These are phyloP conservation scores for Botryosphaeria agaves DNA, from an alignment of 2,329 filamentous ascomycete species.

Conservation along the genomic window DNA sequence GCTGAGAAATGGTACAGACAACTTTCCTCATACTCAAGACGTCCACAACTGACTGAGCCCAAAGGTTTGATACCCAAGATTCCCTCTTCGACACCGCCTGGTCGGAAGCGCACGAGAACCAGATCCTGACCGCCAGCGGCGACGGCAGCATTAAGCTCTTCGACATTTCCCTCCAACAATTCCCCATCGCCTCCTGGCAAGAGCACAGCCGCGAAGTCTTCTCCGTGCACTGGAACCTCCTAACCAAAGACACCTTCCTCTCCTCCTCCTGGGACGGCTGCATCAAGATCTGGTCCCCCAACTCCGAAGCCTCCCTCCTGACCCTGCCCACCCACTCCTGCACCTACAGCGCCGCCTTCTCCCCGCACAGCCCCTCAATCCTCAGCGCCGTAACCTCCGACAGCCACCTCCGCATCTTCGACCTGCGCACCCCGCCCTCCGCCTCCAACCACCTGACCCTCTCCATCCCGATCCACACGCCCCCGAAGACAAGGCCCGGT, in stretches of 20 bases:
- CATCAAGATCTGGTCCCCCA: constrained; percentile 88
- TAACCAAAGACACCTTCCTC: constrained; percentile 78
- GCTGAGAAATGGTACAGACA: constrained; percentile 56
- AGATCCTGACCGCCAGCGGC: constrained; percentile 74
- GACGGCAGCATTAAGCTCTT: constrained; percentile 93
- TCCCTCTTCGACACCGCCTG: constrained; percentile 88
- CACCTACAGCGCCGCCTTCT: constrained; percentile 86
- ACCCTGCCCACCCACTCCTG: constrained; percentile 86
- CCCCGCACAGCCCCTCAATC: constrained; percentile 69
- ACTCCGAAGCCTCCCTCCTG: constrained; percentile 52
- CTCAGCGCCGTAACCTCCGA: constrained; percentile 81
- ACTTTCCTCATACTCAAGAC: background rate
- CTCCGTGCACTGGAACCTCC: constrained; percentile 79
- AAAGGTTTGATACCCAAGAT: constrained; percentile 89
- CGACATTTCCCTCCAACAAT: constrained; percentile 64
- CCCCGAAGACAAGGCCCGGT: constrained; percentile 34
- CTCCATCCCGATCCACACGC: constrained; percentile 67
- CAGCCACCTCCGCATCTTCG: constrained; percentile 77
- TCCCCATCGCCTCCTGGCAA: constrained; percentile 80
- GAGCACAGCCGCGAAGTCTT: constrained; percentile 92
- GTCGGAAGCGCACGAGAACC: constrained; percentile 94
- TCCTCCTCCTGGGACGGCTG: constrained; percentile 94
- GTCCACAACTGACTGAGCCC: constrained; percentile 1
- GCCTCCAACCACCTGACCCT: constrained; percentile 76
- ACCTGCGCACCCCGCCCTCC: constrained; percentile 70